Base-by-base conservation (phyloP, 2,329 filamentous ascomycete genomes). In the Calonectria ilicicola region DNA sequence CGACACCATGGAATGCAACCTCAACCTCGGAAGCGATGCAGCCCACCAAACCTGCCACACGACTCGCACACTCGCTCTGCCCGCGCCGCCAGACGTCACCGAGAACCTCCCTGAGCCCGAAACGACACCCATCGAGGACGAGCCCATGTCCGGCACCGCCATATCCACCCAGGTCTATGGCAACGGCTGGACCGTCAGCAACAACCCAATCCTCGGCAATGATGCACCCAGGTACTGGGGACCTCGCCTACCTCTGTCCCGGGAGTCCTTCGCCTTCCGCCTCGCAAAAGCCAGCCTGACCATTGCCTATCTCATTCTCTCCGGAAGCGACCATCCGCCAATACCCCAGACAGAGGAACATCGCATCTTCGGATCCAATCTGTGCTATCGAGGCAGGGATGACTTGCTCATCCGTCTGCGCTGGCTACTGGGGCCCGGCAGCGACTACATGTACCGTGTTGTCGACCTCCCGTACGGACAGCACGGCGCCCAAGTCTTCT, bases 381-480 rank as follows among this genome's bases (percentile, higher is more conserved):
- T 80, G 15, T 68, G 72, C 29, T 77, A 75, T 3, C 65, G 70
- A 0, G 70, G 73, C 1, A 73, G 73, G 9, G 73, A 79, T 10
- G 78, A 80, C 12, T 66, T 80, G 68, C 65, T 80, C n/a, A 78
- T 72, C 3, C 76, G 76, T 1, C 12, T 80, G 2, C 75, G 78
- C 17, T 80, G 75, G 75, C 73, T 80, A 0, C 68, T 80, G 6
- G 78, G 78, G 0, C 77, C 78, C 0, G 78, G 78, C 3, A 67
- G 44, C 3, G 51, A 70, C 14, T 74, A 80, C 56, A 79, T 79
- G 69, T 70, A 77, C 32, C 75, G 75, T 19, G 78, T 78, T n/a
- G 74, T 79, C 21, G 75, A 80, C 63, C 32, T 80, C 0, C 77
- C 77, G 0, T 80, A 79, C 29, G 78, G 78, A 15, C 72, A 79